Evolutionary conservation across 495 filamentous ascomycete genomes (phyloP), one percentile per base, ranked within the genome.

Genomic region (Cladorrhinum samala): DNA sequence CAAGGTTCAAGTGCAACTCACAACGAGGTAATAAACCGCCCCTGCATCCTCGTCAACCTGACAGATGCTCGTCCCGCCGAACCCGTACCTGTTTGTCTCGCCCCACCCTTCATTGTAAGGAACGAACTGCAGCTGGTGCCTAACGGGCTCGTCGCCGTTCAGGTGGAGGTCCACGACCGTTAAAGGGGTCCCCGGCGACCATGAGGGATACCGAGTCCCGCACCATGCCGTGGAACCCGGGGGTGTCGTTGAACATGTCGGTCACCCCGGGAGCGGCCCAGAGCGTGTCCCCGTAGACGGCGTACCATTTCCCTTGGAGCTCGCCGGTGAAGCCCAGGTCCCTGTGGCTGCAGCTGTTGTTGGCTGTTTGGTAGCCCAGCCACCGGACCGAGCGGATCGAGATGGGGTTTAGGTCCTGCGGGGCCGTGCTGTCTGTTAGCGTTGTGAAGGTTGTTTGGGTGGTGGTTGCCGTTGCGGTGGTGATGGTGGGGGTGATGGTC

Each of bases 311-410:
- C 2, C 68, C 62, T 1, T 55, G 52, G 1, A 73, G 37, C n/a
- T 60, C 41, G 11, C 68, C 71, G 0, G 70, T 63, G 58, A 72
- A 74, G 19, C 71, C 71, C n/a, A 72, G 61, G 49, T 72, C 71
- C 16, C 70, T 67, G 30, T 63, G 60, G 25, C 58, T 63, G 59
- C 65, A 70, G 59, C 63, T 70, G 52, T 72, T 72, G 37, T 52
- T 53, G 24, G 67, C 57, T 14, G 41, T 53, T 40, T 74, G 71
- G 52, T 59, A 60, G 19, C 71, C 71, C 8, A 72, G 66, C 38
- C 50, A 60, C 27, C 50, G 14, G 9, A 60, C 59, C 3, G 41
- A 37, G 47, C 56, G 55, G 20, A 55, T 40, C 2, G 27, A 24
- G 41, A 72, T 58, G 21, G 66, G 62, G 50, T 68, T 68, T 11